These are phyloP conservation scores for Amanita rubescens DNA, from an alignment of 768 basidiomycete genomes.

Conservation along the genomic window DNA sequence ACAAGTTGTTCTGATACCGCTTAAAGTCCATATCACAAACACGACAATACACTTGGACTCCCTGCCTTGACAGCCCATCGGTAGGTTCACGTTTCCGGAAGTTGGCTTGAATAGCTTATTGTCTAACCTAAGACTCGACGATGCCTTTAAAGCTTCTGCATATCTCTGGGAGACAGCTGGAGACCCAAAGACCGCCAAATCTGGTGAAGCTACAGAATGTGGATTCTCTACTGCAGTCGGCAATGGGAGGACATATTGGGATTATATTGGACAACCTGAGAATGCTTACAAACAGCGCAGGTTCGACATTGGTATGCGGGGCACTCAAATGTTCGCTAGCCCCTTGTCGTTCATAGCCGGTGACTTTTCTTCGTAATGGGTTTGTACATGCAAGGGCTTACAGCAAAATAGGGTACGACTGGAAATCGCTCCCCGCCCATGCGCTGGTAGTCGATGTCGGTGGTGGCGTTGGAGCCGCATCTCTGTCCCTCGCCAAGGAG, in stretches of 20 bases:
- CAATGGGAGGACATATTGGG: no score
- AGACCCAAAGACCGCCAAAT: constrained; percentile 16
- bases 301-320: constrained; percentile 20
- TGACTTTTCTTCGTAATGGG: constrained; percentile 2
- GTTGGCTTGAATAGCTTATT: background rate
- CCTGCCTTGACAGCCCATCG: constrained; percentile 18
- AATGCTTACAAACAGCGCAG: constrained; percentile 20
- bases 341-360: constrained; percentile 14
- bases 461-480: constrained; percentile 20
- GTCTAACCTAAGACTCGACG: constrained; percentile 13
- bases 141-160: constrained; percentile 18
- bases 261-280: no score
- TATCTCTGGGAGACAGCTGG: constrained; percentile 20
- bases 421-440: constrained; percentile 15
- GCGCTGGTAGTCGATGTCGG: constrained; percentile 24
- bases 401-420: constrained; percentile 17
- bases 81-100: constrained; percentile 8
- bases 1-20: background rate
- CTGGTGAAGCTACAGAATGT: constrained; percentile 12
- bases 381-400: background rate
- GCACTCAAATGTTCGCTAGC: constrained; percentile 13
- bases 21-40: constrained; percentile 19
- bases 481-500: constrained; percentile 15
- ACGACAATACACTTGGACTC: constrained; percentile 20
- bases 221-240: no score